Conservation (phyloP, 805 yeast genomes). For the Kazachstania taianensis region DNA sequence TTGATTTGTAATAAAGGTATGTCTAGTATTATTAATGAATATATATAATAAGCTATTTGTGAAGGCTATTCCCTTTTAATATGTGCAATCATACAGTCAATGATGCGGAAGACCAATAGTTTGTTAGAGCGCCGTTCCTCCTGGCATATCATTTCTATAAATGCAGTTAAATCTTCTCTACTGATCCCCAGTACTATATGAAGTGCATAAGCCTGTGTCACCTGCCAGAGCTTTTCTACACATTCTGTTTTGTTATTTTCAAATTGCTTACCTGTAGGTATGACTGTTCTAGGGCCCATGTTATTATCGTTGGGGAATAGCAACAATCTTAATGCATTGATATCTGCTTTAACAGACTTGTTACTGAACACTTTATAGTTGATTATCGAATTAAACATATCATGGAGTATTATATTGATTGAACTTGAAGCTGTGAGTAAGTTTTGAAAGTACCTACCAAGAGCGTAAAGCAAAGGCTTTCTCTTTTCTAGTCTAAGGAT, state of each 20-base stretch:
- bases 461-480: slow-evolving; percentile 28
- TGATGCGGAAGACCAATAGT: slow-evolving; percentile 32
- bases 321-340: slow-evolving; percentile 22
- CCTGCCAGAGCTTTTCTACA: slow-evolving; percentile 18
- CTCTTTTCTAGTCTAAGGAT: slow-evolving; percentile 12
- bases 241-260: slow-evolving; percentile 23
- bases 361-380: background rate
- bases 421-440: background rate
- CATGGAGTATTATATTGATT: too few relatives aligned
- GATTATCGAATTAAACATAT: too few relatives aligned
- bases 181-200: slow-evolving; percentile 15
- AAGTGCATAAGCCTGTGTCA: slow-evolving; percentile 12
- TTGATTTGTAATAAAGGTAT: too few relatives aligned
- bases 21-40: too few relatives aligned
- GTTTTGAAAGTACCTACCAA: slow-evolving; percentile 9
- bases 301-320: slow-evolving; percentile 40
- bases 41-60: too few relatives aligned
- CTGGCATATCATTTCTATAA: slow-evolving; percentile 27
- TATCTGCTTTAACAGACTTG: background rate
- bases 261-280: slow-evolving; percentile 35
- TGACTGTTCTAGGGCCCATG: slow-evolving; percentile 39
- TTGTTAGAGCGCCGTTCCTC: slow-evolving; percentile 34
- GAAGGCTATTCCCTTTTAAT: too few relatives aligned
- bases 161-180: slow-evolving; percentile 15
- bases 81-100: slow-evolving; percentile 35